phyloP scores from a whole-genome alignment of 495 filamentous ascomycete species.

The Aeminium ludgeri region DNA sequence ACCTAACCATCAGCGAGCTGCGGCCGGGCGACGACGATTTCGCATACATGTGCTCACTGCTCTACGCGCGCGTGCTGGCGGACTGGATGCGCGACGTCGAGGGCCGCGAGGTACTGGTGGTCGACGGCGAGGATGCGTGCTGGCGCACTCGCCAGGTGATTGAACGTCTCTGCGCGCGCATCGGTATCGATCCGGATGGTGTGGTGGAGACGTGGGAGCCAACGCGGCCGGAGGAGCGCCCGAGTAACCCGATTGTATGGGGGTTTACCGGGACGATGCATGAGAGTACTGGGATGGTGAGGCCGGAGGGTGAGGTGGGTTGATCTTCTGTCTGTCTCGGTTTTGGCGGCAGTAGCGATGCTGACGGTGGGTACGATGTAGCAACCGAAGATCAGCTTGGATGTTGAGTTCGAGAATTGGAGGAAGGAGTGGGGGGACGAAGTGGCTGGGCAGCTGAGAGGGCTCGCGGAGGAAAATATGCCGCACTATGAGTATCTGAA shows the following conservation, averaged over 20 bases:
- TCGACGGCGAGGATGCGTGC: background rate
- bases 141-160: background rate
- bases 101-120: background rate
- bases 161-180: background rate
- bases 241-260: background rate
- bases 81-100: too few species aligned
- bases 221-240: background rate
- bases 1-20: background rate
- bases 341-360: too few species aligned
- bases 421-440: background rate
- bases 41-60: too few species aligned
- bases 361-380: background rate
- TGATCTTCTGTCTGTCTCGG: background rate
- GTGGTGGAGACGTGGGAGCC: constrained; percentile 1
- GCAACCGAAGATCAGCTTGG: background rate
- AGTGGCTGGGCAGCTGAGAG: background rate
- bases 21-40: background rate
- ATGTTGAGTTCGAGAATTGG: background rate
- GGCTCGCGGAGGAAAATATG: background rate
- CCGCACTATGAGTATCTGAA: constrained; percentile 1
- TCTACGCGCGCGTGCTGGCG: too few species aligned
- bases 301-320: background rate
- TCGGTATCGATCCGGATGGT: background rate
- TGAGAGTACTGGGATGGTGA: background rate
- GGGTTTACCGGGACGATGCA: background rate